A percentile compares a stretch with the other conserved stretches of the same genome.
Evolutionary conservation across 768 basidiomycete species (phyloP).

Genomic region (Tubosaeta brunneosetosa): DNA sequence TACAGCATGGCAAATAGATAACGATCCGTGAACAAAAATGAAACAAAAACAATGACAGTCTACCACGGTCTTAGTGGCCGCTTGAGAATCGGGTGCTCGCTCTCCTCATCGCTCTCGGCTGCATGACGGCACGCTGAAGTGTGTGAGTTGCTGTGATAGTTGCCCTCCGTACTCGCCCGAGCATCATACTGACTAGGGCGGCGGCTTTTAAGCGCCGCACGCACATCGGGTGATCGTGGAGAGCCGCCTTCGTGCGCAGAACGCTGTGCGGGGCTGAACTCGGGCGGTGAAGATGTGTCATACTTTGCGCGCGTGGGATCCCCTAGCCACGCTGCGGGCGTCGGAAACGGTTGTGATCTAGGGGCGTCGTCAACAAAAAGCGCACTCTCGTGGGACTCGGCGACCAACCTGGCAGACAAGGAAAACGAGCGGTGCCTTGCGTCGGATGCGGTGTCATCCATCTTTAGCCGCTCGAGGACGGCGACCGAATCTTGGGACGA

Average conservation of each 20-base stretch:
- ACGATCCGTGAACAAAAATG: neutral
- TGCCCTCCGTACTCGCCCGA: slow-evolving; percentile 4
- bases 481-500: slow-evolving; percentile 54
- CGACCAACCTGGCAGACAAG: slow-evolving; percentile 32
- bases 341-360: slow-evolving; percentile 20
- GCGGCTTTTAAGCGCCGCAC: slow-evolving; percentile 14
- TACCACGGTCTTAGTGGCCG: slow-evolving; percentile 49
- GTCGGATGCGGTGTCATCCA: slow-evolving; percentile 40
- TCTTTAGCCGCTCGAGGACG: slow-evolving; percentile 58
- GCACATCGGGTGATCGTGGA: slow-evolving; percentile 40
- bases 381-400: neutral
- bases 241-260: slow-evolving; percentile 28
- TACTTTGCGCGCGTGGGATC: slow-evolving; percentile 15
- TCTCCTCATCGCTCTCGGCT: slow-evolving; percentile 34
- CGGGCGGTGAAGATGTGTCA: slow-evolving; percentile 14
- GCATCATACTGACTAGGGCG: neutral
- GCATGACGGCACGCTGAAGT: slow-evolving; percentile 26
- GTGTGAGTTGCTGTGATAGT: slow-evolving; percentile 15
- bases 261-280: slow-evolving; percentile 23
- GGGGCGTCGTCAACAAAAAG: neutral
- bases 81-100: slow-evolving; percentile 23
- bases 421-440: slow-evolving; percentile 43
- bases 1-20: neutral
- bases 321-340: slow-evolving; percentile 24
- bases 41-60: neutral